Evolutionary conservation across 164 flowering plant species (phyloP).

Genomic region (Pachysandra terminalis): DNA sequence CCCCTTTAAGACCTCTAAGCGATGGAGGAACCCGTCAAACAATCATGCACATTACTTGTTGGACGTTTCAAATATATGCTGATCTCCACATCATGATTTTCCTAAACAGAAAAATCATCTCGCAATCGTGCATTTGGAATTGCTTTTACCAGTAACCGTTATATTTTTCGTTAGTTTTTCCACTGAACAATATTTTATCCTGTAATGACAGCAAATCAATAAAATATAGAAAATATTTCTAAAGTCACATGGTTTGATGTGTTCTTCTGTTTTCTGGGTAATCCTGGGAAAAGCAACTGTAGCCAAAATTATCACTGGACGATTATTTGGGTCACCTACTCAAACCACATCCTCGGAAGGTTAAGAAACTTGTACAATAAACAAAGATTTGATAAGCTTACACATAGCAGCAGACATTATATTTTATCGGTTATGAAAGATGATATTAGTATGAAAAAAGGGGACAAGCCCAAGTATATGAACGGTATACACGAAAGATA

Average conservation of each 20-base stretch:
- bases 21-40: background rate
- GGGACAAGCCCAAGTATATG: no score
- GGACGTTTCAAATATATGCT: background rate
- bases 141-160: background rate
- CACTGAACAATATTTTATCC: background rate
- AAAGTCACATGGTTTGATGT: background rate
- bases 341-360: background rate
- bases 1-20: background rate
- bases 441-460: no score
- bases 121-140: background rate
- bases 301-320: background rate
- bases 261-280: background rate
- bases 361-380: background rate
- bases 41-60: background rate
- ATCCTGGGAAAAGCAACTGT: background rate
- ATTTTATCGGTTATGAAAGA: no score
- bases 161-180: background rate
- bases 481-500: no score
- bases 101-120: background rate
- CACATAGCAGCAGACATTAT: background rate
- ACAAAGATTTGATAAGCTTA: background rate
- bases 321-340: no score
- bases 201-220: background rate
- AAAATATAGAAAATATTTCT: no score
- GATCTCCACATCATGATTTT: background rate